These are phyloP conservation scores for Malus domestica DNA, from an alignment of 306 rosid genomes.

Conservation along the genomic window DNA sequence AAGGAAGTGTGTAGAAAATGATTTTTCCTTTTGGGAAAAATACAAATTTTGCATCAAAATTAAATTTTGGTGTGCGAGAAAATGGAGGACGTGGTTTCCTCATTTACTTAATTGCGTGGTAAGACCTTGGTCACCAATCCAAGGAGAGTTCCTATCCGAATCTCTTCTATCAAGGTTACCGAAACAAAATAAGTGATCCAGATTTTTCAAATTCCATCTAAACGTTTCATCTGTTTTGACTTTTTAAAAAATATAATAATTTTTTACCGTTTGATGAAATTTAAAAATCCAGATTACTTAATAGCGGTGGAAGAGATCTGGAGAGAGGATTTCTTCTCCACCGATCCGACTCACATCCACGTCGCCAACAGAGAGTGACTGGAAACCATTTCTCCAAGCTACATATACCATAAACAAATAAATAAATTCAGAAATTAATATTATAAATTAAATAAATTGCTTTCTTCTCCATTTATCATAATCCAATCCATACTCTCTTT, in stretches of 20 bases:
- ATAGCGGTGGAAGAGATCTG: too few species aligned
- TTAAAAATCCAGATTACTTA: too few species aligned
- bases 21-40: too few species aligned
- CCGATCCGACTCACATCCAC: slow-evolving; percentile 6
- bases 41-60: too few species aligned
- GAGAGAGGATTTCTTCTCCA: background rate
- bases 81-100: background rate
- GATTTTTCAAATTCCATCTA: too few species aligned
- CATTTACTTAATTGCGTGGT: background rate
- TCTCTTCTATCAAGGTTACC: too few species aligned
- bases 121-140: background rate
- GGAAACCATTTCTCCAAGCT: background rate
- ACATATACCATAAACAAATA: background rate
- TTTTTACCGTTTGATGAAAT: too few species aligned
- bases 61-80: background rate
- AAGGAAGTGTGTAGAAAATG: too few species aligned
- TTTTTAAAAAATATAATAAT: accelerated
- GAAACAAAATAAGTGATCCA: too few species aligned
- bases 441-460: too few species aligned
- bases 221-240: accelerated
- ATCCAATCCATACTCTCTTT: background rate
- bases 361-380: slow-evolving; percentile 1
- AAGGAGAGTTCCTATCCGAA: background rate
- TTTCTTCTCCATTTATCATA: background rate
- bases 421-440: background rate